Evolutionary conservation across 768 basidiomycete genomes (phyloP).

Genomic region (Calocybe gangraenosa): DNA sequence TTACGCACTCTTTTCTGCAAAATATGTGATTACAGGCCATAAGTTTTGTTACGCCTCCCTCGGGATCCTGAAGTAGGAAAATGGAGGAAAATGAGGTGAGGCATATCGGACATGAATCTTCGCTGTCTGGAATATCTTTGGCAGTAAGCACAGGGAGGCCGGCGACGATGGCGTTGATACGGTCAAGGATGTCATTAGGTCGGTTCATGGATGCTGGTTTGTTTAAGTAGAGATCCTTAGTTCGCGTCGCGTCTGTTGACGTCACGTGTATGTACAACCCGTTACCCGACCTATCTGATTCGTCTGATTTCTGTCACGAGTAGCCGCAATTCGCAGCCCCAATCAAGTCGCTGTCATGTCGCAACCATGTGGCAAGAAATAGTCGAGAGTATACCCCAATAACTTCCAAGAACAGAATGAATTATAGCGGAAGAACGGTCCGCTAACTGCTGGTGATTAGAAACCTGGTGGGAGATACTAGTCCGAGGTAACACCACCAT

Average conservation of each 20-base stretch:
- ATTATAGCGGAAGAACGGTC: too few relatives aligned
- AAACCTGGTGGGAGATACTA: too few relatives aligned
- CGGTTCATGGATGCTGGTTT: slow-evolving; percentile 6
- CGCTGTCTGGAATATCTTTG: slow-evolving; percentile 33
- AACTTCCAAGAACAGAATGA: background rate
- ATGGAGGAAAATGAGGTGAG: slow-evolving; percentile 46
- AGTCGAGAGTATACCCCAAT: background rate
- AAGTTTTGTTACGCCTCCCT: slow-evolving; percentile 53
- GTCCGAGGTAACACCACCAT: background rate
- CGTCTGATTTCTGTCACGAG: too few relatives aligned
- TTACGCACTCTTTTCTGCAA: slow-evolving; percentile 56
- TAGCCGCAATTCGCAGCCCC: too few relatives aligned
- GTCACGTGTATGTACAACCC: slow-evolving; percentile 6
- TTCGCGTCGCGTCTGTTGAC: slow-evolving; percentile 7
- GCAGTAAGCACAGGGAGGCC: slow-evolving; percentile 37
- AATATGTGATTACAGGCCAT: slow-evolving; percentile 62
- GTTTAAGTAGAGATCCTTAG: slow-evolving; percentile 9
- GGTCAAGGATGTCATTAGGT: slow-evolving; percentile 19
- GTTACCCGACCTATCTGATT: too few relatives aligned
- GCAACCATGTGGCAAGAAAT: too few relatives aligned
- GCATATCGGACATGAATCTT: slow-evolving; percentile 68
- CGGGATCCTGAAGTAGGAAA: slow-evolving; percentile 26
- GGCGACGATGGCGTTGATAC: slow-evolving; percentile 36
- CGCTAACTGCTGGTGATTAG: too few relatives aligned
- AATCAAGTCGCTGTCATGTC: too few relatives aligned